These are phyloP conservation scores for Posidonia australis DNA, from an alignment of 106 monocot species.

Conservation along the genomic window DNA sequence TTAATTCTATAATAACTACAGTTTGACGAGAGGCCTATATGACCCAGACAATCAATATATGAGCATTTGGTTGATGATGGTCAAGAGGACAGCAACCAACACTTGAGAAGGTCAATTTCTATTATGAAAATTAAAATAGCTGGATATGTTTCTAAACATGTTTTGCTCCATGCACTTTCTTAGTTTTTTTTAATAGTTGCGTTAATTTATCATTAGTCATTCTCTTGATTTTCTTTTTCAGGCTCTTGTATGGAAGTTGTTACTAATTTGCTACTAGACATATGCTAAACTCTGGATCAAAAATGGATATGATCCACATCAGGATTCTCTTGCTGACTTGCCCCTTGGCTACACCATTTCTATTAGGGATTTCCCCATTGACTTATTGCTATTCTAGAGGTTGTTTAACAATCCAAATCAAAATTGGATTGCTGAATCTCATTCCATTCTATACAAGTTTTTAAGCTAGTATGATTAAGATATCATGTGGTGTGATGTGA, in stretches of 20 bases:
- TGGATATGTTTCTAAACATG: too few relatives aligned
- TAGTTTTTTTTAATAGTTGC: too few relatives aligned
- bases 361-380: too few relatives aligned
- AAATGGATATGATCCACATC: conserved; percentile 95
- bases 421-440: too few relatives aligned
- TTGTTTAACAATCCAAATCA: neutral
- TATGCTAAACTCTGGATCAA: conserved; percentile 85
- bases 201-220: too few relatives aligned
- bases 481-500: too few relatives aligned
- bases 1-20: too few relatives aligned
- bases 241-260: conserved; percentile 49
- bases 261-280: conserved; percentile 88
- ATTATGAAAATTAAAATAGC: neutral
- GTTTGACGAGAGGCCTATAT: conserved; percentile 79
- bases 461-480: too few relatives aligned
- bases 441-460: too few relatives aligned
- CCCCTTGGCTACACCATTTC: too few relatives aligned
- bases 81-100: conserved; percentile 33
- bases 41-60: conserved; percentile 70
- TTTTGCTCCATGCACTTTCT: too few relatives aligned
- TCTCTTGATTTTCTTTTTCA: conserved; percentile 10
- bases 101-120: conserved; percentile 47
- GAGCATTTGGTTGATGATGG: conserved; percentile 66
- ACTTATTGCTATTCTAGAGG: neutral
- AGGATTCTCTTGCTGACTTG: conserved; percentile 34